These are phyloP conservation scores for Gentiana dahurica DNA, from an alignment of 257 asterid genomes.

Conservation along the genomic window DNA sequence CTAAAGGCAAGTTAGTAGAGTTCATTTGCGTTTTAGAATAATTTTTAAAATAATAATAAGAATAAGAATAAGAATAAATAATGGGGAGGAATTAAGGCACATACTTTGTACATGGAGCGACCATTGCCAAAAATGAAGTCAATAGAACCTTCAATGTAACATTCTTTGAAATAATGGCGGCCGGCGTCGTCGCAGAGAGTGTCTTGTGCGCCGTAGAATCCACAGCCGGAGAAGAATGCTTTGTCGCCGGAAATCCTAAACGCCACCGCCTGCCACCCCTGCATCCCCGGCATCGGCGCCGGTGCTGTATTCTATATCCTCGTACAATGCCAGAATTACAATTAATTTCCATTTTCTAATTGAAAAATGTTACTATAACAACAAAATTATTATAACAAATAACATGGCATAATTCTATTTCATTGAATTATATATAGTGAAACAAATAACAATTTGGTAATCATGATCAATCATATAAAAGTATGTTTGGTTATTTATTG, in stretches of 20 bases:
- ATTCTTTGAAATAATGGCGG: constrained; percentile 88
- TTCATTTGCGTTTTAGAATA: not conserved
- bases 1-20: too few relatives aligned
- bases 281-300: constrained; percentile 88
- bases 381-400: not conserved
- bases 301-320: constrained; percentile 63
- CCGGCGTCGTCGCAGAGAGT: constrained; percentile 90
- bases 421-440: too few relatives aligned
- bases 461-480: too few relatives aligned
- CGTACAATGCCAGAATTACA: not conserved
- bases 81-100: not conserved
- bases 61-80: too few relatives aligned
- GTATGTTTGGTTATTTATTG: too few relatives aligned
- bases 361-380: too few relatives aligned
- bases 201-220: constrained; percentile 88
- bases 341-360: not conserved
- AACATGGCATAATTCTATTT: too few relatives aligned
- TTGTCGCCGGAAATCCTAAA: constrained; percentile 85
- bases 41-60: too few relatives aligned
- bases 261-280: constrained; percentile 96
- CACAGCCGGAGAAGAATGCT: constrained; percentile 79
- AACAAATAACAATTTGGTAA: too few relatives aligned
- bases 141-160: constrained; percentile 84
- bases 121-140: constrained; percentile 94
- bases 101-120: constrained; percentile 80